Base-by-base conservation (phyloP, 306 rosid genomes). In the Oxytropis ochrocephala region DNA sequence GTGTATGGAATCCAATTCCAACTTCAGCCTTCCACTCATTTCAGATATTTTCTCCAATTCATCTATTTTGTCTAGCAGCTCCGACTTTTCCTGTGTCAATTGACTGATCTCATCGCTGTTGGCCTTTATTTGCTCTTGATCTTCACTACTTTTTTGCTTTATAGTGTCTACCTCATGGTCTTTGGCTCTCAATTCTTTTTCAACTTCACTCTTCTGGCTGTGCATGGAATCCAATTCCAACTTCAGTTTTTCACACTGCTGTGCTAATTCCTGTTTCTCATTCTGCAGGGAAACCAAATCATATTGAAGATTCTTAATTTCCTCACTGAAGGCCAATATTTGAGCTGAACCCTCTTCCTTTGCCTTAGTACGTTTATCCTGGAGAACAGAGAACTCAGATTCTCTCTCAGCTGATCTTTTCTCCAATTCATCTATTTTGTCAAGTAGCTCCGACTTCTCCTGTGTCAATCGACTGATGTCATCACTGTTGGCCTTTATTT, bases 201-300 rank as follows among this genome's bases (percentile, higher is more conserved):
- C 91, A 43, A 77, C 76, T 58, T 82, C 85, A 38, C 60, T 61
- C 67, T 69, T 85, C 60, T 78, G 82, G 75, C 64, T 80, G 53
- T 39, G 51, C 58, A 82, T 21, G 48, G 81, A 78, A 29, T 80
- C 89, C 74, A 80, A 6, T 74, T 78, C 83, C 69, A 63, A 67
- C 79, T 85, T 84, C 70, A 85, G 72, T 39, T 54, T 79, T 76
- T 62, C 81, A 85, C 71, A 82, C 62, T 48, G 74, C 17, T 80
- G 67, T 19, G 49, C 62, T 32, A 70, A 56, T 49, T 80, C 75
- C 21, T 70, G 64, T 36, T 64, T 67, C 76, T 82, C 85, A 79
- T 83, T 80, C 85, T 82, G 88, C 80, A 86, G 49, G 58, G 85
- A 85, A 48, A 51, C 81, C 59, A 85, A 27, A 33, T 87, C 89